Conservation (phyloP, 129 eudicot species). For the Silybum marianum region DNA sequence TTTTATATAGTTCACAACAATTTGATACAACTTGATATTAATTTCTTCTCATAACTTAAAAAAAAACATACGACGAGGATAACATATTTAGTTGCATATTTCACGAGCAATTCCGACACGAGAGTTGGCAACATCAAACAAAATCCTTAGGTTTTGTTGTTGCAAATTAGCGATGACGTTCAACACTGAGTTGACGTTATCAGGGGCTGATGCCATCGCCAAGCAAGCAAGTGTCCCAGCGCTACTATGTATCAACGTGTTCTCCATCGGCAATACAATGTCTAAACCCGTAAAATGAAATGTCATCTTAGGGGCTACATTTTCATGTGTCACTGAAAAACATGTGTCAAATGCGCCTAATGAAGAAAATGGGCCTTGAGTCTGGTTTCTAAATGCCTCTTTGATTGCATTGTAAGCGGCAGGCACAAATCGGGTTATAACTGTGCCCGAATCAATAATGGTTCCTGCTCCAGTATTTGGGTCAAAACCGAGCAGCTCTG, state of each 20-base stretch:
- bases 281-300: conserved; percentile 68
- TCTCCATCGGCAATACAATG: conserved; percentile 73
- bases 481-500: conserved; percentile 64
- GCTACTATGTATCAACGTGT: conserved; percentile 82
- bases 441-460: conserved; percentile 90
- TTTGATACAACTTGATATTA: neutral
- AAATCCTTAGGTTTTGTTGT: conserved; percentile 88
- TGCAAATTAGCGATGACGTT: conserved; percentile 91
- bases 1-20: neutral
- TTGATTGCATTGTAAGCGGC: conserved; percentile 56
- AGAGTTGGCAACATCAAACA: conserved; percentile 72
- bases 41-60: conserved; percentile 4
- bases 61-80: neutral
- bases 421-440: conserved; percentile 74
- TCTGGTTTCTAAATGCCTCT: conserved; percentile 70
- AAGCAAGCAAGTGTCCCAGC: conserved; percentile 73
- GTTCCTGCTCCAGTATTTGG: conserved; percentile 86
- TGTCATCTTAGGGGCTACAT: conserved; percentile 57
- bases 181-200: conserved; percentile 73
- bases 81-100: conserved; percentile 60
- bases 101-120: conserved; percentile 91
- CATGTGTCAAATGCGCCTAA: conserved; percentile 93
- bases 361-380: conserved; percentile 63
- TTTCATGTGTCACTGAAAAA: conserved; percentile 65
- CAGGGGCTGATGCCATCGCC: conserved; percentile 88